phyloP scores from a whole-genome alignment of 805 yeast species.

The Schizosaccharomyces japonicus region DNA sequence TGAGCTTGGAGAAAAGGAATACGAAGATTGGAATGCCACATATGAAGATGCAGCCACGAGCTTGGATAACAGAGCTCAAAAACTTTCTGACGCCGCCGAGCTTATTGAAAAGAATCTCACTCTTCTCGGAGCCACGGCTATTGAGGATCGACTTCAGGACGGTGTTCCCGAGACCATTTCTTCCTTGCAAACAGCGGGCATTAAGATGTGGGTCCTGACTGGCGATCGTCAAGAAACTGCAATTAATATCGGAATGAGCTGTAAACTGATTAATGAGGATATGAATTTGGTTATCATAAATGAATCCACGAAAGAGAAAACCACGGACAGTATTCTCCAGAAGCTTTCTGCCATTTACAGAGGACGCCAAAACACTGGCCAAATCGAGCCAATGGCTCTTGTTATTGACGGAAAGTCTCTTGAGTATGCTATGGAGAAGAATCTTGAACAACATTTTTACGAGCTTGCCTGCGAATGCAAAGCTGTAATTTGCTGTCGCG shows the following conservation, averaged over 20 bases:
- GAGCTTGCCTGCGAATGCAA: slow-evolving; percentile 68
- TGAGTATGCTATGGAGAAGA: slow-evolving; percentile 61
- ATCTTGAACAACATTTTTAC: slow-evolving; percentile 52
- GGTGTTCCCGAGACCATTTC: slow-evolving; percentile 97
- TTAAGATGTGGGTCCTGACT: slow-evolving; percentile 89
- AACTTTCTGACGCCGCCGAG: slow-evolving; percentile 74
- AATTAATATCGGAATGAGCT: slow-evolving; percentile 93
- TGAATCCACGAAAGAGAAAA: slow-evolving; percentile 62
- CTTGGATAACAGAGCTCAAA: slow-evolving; percentile 45
- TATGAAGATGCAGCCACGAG: slow-evolving; percentile 69
- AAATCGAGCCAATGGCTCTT: slow-evolving; percentile 57
- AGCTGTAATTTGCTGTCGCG: slow-evolving; percentile 94
- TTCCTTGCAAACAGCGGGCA: slow-evolving; percentile 86
- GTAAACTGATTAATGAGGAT: slow-evolving; percentile 78
- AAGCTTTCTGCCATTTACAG: slow-evolving; percentile 43
- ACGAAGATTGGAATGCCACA: slow-evolving; percentile 36
- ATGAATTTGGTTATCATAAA: slow-evolving; percentile 80
- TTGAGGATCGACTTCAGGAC: slow-evolving; percentile 90
- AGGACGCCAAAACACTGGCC: slow-evolving; percentile 21
- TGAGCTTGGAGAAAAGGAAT: slow-evolving; percentile 57
- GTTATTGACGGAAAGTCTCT: slow-evolving; percentile 87
- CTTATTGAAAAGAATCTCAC: slow-evolving; percentile 57
- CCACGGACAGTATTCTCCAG: slow-evolving; percentile 42
- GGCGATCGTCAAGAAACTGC: slow-evolving; percentile 99
- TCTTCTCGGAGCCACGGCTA: slow-evolving; percentile 88